Base-by-base conservation (phyloP, 1,139 yeast genomes). In the Trichomonascaceae sp. region DNA sequence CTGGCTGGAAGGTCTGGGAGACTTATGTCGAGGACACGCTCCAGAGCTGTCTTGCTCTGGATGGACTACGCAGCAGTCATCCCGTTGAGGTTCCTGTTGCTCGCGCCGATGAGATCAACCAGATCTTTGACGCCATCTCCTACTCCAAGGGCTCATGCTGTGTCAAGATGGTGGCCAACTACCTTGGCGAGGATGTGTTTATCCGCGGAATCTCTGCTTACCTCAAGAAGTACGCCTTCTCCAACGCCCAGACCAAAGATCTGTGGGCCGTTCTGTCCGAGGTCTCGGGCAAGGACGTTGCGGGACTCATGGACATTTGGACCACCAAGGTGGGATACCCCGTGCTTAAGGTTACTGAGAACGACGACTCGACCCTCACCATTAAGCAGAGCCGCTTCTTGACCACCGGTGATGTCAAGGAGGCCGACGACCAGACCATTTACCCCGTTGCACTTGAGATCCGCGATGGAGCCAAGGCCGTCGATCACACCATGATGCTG, bases 1-100 rank as follows among this genome's bases (percentile, higher is more conserved):
- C 93, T 15, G 85, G 78, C 51, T 82, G 93, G 93, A 75, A 78
- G 51, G 81, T 79, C 26, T 82, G 85, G 74, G 79, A 76, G 50
- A 65, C 69, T 26, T 79, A 76, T 47, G 81, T 78, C 18, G 65
- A 76, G 13, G 81, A 72, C 45, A 69, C 76, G 32, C 65, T 76
- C 45, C 89, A 80, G 57, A 65, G 65, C 39, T 89, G 93, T 13
- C 63, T 82, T 42, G 59, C 64, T 26, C 68, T 81, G 40, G 94
- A 82, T 54, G 70, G 81, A 3, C 67, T 81, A 45, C 71, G 93
- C 55, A 71, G 79, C 17, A 77, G 92, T 26, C 94, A 82, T 57
- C 93, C 93, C 14, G 77, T 82, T 40, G 87, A 81, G 54, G 93
- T 81, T 11, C 89, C 92, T 13, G 89, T 82, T 17, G 66, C 67